phyloP scores from a whole-genome alignment of 2,329 filamentous ascomycete genomes.

The Neofusicoccum laricinum region DNA sequence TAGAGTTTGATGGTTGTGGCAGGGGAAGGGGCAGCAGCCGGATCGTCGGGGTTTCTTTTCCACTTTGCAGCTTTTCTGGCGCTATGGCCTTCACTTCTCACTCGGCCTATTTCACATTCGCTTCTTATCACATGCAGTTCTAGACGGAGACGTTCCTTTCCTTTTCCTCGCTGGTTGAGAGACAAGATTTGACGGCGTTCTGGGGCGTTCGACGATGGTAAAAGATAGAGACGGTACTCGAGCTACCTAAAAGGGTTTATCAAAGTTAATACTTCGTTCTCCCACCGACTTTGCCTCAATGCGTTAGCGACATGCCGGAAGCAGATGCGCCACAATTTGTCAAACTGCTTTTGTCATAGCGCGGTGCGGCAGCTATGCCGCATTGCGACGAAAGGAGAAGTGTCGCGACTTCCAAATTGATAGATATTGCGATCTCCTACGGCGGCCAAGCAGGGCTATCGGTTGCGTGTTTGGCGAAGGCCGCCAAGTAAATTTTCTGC shows the following conservation, averaged over 20 bases:
- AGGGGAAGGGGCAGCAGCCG: not conserved
- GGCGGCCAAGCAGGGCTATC: not conserved
- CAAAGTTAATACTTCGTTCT: not conserved
- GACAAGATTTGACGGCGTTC: not conserved
- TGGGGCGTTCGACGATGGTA: not conserved
- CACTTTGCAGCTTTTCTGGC: not conserved
- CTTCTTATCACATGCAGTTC: not conserved
- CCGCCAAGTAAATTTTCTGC: not conserved
- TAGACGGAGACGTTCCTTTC: not conserved
- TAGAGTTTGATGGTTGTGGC: not conserved
- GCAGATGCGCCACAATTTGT: conserved; percentile 6
- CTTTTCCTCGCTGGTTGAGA: not conserved
- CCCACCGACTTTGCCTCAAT: not conserved
- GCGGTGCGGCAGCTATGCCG: not conserved
- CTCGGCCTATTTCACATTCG: not conserved
- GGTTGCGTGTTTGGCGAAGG: conserved; percentile 6
- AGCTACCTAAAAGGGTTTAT: conserved; percentile 1
- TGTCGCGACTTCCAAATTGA: not conserved
- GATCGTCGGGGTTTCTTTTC: not conserved
- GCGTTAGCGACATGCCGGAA: not conserved
- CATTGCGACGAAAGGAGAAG: not conserved
- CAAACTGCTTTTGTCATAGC: not conserved
- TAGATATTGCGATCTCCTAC: not conserved
- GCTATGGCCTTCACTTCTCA: not conserved
- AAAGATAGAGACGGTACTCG: not conserved